Conservation (phyloP, 495 filamentous ascomycete genomes). For the Coniosporium apollinis region DNA sequence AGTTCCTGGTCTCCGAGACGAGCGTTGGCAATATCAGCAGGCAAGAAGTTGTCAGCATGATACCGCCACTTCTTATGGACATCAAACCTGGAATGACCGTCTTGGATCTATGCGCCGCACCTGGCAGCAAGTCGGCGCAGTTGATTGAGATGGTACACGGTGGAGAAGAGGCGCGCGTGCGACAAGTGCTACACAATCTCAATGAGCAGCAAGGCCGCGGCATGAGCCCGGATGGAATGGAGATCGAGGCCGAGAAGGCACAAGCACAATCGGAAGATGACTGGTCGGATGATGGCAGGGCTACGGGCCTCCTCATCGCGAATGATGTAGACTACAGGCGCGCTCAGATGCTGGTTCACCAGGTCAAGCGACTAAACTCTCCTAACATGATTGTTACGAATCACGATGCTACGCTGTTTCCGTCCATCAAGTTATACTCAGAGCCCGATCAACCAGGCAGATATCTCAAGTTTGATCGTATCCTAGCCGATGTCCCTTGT, state of each 20-base stretch:
- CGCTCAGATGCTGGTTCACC: constrained; percentile 89
- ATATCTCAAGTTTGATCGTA: constrained; percentile 93
- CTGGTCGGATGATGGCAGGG: constrained; percentile 60
- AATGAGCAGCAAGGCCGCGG: constrained; percentile 33
- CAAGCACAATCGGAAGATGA: constrained; percentile 36
- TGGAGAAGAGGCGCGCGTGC: constrained; percentile 72
- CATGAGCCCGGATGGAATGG: constrained; percentile 29
- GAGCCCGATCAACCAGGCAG: constrained; percentile 36
- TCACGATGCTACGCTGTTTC: constrained; percentile 93
- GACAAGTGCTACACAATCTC: constrained; percentile 27
- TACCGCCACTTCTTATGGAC: constrained; percentile 87
- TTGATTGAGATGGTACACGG: constrained; percentile 84
- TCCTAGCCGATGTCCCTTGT: constrained; percentile 91
- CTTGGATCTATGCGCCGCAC: constrained; percentile 88
- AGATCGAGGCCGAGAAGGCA: constrained; percentile 24
- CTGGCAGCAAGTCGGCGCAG: constrained; percentile 91
- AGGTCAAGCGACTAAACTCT: constrained; percentile 89
- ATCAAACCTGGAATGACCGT: constrained; percentile 78
- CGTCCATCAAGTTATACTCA: constrained; percentile 61
- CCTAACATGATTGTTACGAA: constrained; percentile 96
- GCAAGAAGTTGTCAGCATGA: constrained; percentile 97
- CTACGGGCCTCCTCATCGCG: constrained; percentile 80
- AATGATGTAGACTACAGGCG: constrained; percentile 94
- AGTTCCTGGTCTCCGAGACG: constrained; percentile 95
- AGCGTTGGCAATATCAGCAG: constrained; percentile 92